These are phyloP conservation scores for Moelleriella libera DNA, from an alignment of 2,329 filamentous ascomycete species.

Conservation along the genomic window DNA sequence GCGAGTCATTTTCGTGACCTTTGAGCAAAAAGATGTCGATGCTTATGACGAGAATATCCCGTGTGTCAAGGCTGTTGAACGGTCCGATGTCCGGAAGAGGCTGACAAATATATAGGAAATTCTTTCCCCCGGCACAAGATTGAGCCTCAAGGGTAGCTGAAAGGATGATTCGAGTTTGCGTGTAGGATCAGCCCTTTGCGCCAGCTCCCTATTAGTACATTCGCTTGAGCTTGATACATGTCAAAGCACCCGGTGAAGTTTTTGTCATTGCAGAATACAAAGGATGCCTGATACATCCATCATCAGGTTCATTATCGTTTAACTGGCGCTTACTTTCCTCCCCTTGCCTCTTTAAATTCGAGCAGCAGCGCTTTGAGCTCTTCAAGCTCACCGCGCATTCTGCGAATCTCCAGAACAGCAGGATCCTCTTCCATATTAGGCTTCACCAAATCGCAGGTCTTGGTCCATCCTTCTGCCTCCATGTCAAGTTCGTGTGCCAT, in stretches of 20 bases:
- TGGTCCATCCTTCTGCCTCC: conserved; percentile 72
- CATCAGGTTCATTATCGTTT: neutral
- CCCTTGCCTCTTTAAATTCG: conserved; percentile 10
- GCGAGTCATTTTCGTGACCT: conserved; percentile 74
- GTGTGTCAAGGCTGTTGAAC: conserved; percentile 28
- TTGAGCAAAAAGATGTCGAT: conserved; percentile 60
- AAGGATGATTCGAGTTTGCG: too few species aligned
- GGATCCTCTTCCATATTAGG: conserved; percentile 73
- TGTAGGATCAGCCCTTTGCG: too few species aligned
- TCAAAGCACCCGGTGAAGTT: too few species aligned
- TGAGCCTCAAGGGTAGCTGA: too few species aligned
- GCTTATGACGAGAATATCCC: conserved; percentile 60
- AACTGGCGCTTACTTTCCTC: neutral
- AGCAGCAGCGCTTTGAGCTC: conserved; percentile 37
- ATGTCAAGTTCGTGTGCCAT: conserved; percentile 58
- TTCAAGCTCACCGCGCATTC: conserved; percentile 42
- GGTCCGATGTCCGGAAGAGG: too few species aligned
- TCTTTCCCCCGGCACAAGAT: too few species aligned
- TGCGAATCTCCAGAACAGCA: conserved; percentile 54
- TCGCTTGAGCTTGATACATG: too few species aligned
- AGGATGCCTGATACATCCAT: too few species aligned
- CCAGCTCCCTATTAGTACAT: too few species aligned
- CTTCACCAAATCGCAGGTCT: conserved; percentile 60
- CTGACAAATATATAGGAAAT: too few species aligned
- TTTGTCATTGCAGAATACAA: too few species aligned